Percentiles rank a stretch among this genome's conserved stretches.
Evolutionary conservation across 257 asterid genomes (phyloP).

Genomic region (Eucommia ulmoides): DNA sequence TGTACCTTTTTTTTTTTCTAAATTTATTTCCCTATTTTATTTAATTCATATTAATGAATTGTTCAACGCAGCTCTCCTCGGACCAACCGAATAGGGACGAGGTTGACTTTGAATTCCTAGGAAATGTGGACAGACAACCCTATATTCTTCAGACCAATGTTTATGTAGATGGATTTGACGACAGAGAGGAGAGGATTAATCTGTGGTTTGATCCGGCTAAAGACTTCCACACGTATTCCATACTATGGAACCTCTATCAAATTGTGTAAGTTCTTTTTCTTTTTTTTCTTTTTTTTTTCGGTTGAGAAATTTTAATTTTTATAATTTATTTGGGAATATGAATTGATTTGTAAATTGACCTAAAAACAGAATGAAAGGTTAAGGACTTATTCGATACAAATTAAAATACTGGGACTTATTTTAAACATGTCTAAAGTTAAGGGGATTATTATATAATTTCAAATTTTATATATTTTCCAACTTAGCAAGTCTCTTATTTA

Average conservation of each 20-base stretch:
- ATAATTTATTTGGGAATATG: no score
- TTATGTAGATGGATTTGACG: conserved; percentile 52
- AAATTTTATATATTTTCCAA: no score
- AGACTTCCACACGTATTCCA: conserved; percentile 77
- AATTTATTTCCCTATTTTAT: neutral
- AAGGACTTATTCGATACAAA: neutral
- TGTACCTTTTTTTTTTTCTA: neutral
- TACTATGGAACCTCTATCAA: conserved; percentile 76
- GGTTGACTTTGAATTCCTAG: conserved; percentile 90
- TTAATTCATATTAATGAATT: neutral
- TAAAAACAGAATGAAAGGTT: neutral
- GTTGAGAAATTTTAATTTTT: no score
- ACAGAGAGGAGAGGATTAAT: conserved; percentile 62
- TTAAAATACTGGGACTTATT: neutral
- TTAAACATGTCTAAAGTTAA: neutral
- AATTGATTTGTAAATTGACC: neutral
- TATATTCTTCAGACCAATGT: conserved; percentile 72
- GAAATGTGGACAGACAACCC: conserved; percentile 51
- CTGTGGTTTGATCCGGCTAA: conserved; percentile 91
- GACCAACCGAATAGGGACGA: conserved; percentile 58
- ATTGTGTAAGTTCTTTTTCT: conserved; percentile 66
- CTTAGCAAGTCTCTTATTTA: no score
- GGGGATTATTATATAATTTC: neutral
- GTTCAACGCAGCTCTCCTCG: conserved; percentile 50
- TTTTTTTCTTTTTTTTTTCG: no score